Conservation (phyloP, 2,329 filamentous ascomycete species). For the Rugonectria rugulosa region DNA sequence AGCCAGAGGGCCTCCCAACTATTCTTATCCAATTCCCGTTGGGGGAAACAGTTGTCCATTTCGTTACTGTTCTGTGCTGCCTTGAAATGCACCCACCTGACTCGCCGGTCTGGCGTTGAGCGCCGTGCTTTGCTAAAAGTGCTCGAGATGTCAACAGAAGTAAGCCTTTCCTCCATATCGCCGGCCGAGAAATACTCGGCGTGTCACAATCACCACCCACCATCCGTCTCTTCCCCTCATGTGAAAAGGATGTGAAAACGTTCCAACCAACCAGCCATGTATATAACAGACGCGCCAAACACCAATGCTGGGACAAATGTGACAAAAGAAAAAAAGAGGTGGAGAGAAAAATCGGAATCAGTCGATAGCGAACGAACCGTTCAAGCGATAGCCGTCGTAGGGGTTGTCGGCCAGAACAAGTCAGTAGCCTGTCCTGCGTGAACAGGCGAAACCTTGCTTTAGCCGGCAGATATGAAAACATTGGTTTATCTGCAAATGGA, state of each 20-base stretch:
- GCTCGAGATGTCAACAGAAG: conserved; percentile 19
- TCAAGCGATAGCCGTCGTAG: no score
- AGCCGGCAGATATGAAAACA: conserved; percentile 8
- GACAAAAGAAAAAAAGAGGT: conserved; percentile 37
- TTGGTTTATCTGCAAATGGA: conserved; percentile 4
- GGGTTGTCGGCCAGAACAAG: conserved; percentile 22
- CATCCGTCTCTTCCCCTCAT: conserved; percentile 16
- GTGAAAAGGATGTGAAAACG: conserved; percentile 20
- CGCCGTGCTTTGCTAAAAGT: conserved; percentile 22
- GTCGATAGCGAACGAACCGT: conserved; percentile 37
- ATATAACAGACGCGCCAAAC: conserved; percentile 43
- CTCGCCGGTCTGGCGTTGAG: conserved; percentile 17
- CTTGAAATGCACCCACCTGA: conserved; percentile 26
- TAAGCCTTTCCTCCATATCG: conserved; percentile 4
- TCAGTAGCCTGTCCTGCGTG: conserved; percentile 25
- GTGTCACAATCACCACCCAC: conserved; percentile 9
- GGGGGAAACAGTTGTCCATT: conserved; percentile 23
- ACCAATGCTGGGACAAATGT: conserved; percentile 43
- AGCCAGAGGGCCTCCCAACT: no score
- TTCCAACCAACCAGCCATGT: conserved; percentile 21
- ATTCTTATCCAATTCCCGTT: conserved; percentile 26
- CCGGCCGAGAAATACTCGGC: conserved; percentile 18
- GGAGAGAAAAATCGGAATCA: conserved; percentile 13
- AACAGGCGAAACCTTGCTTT: conserved; percentile 20
- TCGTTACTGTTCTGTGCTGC: conserved; percentile 25